Percentiles rank a stretch among this genome's conserved stretches.
Evolutionary conservation across 306 rosid genomes (phyloP).

Genomic region (Prosopis cineraria): DNA sequence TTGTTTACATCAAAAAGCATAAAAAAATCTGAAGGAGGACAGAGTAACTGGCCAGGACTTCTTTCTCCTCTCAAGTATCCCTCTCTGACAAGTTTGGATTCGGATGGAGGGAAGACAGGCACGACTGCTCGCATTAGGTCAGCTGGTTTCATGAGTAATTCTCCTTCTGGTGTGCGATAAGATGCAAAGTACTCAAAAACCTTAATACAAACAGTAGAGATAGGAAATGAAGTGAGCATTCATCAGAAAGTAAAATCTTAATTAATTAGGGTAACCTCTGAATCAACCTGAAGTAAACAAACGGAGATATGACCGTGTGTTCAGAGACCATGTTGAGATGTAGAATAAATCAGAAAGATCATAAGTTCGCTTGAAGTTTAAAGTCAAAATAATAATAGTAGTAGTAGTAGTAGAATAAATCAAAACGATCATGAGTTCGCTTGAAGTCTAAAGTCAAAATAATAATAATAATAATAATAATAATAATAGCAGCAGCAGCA

Average conservation of each 20-base stretch:
- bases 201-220: conserved; percentile 46
- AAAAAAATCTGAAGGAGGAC: conserved; percentile 72
- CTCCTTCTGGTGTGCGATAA: conserved; percentile 61
- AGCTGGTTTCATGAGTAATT: conserved; percentile 72
- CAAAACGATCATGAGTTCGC: too few species aligned
- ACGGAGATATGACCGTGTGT: background rate
- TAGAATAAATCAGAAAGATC: background rate
- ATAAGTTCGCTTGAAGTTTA: background rate
- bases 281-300: conserved; percentile 1
- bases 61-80: conserved; percentile 90
- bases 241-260: conserved; percentile 2
- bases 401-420: too few species aligned
- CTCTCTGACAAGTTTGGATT: conserved; percentile 87
- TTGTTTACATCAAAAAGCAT: conserved; percentile 87
- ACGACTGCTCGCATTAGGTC: conserved; percentile 95
- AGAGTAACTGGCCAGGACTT: conserved; percentile 72
- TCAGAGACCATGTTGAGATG: background rate
- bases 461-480: too few species aligned
- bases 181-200: conserved; percentile 96
- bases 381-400: too few species aligned
- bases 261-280: background rate
- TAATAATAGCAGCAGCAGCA: too few species aligned
- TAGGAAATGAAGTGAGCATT: conserved; percentile 29
- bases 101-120: conserved; percentile 98
- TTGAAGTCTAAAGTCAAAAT: too few species aligned